Evolutionary conservation across 495 filamentous ascomycete species (phyloP), one percentile per base, ranked within the genome.

Genomic region (Cercophora sp.): DNA sequence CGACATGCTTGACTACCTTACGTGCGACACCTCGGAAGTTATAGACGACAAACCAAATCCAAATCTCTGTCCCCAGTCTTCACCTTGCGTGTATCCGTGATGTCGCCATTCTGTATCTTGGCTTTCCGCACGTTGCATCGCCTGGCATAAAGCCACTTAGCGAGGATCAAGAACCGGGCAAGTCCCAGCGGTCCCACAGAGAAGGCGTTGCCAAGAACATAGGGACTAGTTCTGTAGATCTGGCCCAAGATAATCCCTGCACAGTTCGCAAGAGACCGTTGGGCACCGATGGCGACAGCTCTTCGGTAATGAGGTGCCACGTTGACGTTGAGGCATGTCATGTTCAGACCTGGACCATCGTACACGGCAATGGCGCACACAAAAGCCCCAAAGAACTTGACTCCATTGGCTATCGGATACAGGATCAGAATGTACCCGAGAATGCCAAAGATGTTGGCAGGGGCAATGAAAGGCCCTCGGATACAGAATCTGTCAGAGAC

Each of bases 241-340:
- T 81, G 78, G 0, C 75, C 75, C 0, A 74, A 74, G 5, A 81
- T 71, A 16, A 81, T 74, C 8, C 76, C 78, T 0, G 79, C 80
- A 15, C 71, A 75, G 45, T 83, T 85, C 0, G 76, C 81, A 15
- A 84, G 69, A 13, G 67, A 67, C 41, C 79, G 73, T 43, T 83
- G 79, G 23, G 83, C 54, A 1, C 80, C 80, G 48, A 81, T 77
- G 4, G 72, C 77, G 5, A 78, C 66, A 0, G 81, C 76, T 4
- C 80, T 73, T 13, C 77, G 71, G 51, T 79, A 80, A 39, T 85
- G 79, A 20, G 78, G 79, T 1, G 80, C 78, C 5, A 78, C 62
- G 52, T 83, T 85, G 52, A 79, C 73, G 40, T 79, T 78, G 19
- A 82, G 60, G 80, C 79, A 83, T 8, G 74, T 74, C 13, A 82